Percentiles rank a stretch among this genome's conserved stretches.
Evolutionary conservation across 331 rosid species (phyloP).

Genomic region (Erythrophleum ivorense): DNA sequence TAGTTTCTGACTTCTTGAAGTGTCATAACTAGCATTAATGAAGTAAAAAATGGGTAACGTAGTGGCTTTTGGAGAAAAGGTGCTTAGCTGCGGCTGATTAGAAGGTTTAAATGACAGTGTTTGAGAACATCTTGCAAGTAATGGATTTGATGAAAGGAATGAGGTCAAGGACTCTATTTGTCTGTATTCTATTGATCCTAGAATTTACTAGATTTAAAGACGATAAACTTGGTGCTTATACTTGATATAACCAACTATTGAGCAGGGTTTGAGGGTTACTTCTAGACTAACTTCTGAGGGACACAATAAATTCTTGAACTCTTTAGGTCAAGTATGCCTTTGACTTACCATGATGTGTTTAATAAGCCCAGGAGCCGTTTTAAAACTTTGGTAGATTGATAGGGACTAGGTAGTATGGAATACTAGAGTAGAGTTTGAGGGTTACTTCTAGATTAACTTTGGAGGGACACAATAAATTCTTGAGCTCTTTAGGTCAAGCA

Average conservation of each 20-base stretch:
- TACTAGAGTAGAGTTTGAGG: not conserved
- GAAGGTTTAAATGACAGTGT: not conserved
- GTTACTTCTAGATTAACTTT: not conserved
- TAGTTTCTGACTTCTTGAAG: not conserved
- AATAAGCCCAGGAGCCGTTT: not conserved
- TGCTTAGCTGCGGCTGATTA: not conserved
- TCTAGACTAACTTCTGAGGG: not conserved
- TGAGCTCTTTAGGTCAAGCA: not conserved
- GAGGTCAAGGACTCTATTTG: not conserved
- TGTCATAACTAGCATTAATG: constrained; percentile 8
- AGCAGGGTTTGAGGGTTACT: not conserved
- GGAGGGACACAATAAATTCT: not conserved
- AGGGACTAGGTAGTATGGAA: no score
- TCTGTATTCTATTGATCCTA: not conserved
- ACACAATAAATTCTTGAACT: not conserved
- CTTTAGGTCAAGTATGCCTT: not conserved
- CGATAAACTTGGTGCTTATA: not conserved
- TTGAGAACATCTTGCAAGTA: constrained; percentile 21
- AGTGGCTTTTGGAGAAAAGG: constrained; percentile 3
- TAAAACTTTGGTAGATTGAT: not conserved
- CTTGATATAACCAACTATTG: not conserved
- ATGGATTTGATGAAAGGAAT: constrained; percentile 1
- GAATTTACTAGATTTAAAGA: not conserved
- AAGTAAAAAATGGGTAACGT: not conserved
- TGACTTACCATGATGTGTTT: not conserved